These are phyloP conservation scores for Trichaptum fuscoviolaceum DNA, from an alignment of 768 basidiomycete genomes.

Conservation along the genomic window DNA sequence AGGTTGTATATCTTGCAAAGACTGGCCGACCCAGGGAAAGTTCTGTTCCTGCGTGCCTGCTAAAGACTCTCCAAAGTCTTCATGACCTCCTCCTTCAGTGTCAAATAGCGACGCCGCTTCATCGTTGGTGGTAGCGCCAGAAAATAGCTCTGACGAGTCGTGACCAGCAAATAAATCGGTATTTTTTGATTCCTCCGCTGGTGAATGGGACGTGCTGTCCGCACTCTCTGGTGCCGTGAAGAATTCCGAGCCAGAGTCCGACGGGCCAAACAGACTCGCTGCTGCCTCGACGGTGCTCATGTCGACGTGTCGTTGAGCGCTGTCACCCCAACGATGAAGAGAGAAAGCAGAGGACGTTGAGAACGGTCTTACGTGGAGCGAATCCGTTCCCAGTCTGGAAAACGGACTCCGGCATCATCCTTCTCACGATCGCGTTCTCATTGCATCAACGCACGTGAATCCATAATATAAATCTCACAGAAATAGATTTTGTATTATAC, in stretches of 20 bases:
- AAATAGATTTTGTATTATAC: background rate
- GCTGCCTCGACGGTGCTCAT: conserved; percentile 71
- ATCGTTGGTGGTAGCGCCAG: conserved; percentile 15
- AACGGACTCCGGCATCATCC: background rate
- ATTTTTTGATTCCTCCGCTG: background rate
- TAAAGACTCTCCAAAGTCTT: background rate
- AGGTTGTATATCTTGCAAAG: background rate
- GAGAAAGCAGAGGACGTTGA: conserved; percentile 2
- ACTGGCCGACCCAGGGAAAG: background rate
- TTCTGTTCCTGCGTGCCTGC: background rate
- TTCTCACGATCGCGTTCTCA: background rate
- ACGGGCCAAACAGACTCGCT: conserved; percentile 72
- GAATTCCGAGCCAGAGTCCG: conserved; percentile 56
- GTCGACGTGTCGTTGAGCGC: conserved; percentile 13
- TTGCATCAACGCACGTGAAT: background rate
- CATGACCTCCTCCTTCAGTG: background rate
- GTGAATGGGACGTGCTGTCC: conserved; percentile 19
- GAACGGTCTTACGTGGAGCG: conserved; percentile 6
- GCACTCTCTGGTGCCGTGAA: conserved; percentile 28
- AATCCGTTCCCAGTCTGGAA: background rate
- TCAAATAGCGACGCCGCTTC: background rate
- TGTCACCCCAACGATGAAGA: conserved; percentile 2
- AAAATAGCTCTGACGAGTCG: conserved; percentile 34
- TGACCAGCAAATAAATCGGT: conserved; percentile 17
- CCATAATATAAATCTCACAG: background rate